Evolutionary conservation across 306 rosid genomes (phyloP).

Genomic region (Betula pendula): DNA sequence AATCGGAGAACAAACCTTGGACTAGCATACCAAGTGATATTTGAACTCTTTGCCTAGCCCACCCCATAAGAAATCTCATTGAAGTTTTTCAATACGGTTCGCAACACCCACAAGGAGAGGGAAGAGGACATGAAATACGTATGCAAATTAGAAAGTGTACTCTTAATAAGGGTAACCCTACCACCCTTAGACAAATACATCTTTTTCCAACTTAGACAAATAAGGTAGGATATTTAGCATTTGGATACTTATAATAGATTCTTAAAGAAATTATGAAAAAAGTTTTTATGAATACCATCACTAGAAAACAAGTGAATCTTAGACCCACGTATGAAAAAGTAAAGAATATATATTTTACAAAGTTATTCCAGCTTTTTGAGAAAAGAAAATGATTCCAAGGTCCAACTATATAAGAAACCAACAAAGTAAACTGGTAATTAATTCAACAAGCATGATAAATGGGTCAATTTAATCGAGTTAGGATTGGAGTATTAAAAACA

Average conservation of each 20-base stretch:
- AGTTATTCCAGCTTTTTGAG: conserved; percentile 5
- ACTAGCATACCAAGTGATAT: too few species aligned
- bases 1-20: too few species aligned
- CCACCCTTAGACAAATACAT: too few species aligned
- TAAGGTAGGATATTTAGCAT: conserved; percentile 3
- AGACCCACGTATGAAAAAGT: conserved; percentile 17
- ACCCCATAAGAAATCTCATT: too few species aligned
- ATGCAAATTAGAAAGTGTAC: too few species aligned
- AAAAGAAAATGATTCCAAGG: background rate
- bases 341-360: background rate
- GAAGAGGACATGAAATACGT: too few species aligned
- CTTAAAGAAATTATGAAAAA: background rate
- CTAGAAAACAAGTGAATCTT: background rate
- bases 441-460: conserved; percentile 2
- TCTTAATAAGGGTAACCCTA: too few species aligned
- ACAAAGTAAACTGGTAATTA: background rate
- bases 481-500: too few species aligned
- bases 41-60: too few species aligned
- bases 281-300: background rate
- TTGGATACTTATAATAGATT: background rate
- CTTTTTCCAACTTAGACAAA: too few species aligned
- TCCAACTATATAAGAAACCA: conserved; percentile 4
- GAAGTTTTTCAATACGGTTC: too few species aligned
- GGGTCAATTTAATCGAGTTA: background rate
- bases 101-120: too few species aligned